Evolutionary conservation across 495 filamentous ascomycete genomes (phyloP), one percentile per base, ranked within the genome.

Genomic region (Xylaria acuta): DNA sequence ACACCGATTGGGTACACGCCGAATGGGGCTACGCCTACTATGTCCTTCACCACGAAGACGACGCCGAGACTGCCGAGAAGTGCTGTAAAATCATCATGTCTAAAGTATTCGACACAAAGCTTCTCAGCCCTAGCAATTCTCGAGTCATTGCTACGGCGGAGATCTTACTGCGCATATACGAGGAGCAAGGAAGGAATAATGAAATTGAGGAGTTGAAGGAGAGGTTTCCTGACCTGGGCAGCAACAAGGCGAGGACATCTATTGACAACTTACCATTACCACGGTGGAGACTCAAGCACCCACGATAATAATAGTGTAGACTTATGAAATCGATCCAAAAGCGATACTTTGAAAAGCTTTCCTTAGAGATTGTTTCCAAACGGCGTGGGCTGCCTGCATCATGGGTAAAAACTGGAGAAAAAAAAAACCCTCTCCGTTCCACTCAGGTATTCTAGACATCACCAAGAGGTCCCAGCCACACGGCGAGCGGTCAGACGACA

Each of bases 111-210:
- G 67, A 72, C 11, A 66, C 54, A 25, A 74, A 74, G 30, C 43
- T 56, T 34, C 64, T 77, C 7, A 60, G 70, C 22, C 54, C 72
- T n/a, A 73, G 75, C 41, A 60, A 77, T 64, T 69, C 68, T 32
- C 73, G 75, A 43, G 74, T 71, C 12, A 38, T 74, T 22, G 67
- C 72, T 22, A 75, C 73, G 38, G 75, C 76, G 30, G 72, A 79
- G 14, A 60, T 73, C 5, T 67, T 79, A 12, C 43, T 70, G 27
- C 58, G 64, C 18, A 77, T 79, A 45, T 79, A 77, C 66, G 58
- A 67, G 16, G 60, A 72, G 11, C 73, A 75, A 54, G 70, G 45
- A 36, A 70, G 70, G 32, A 47, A 40, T 34, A 34, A n/a, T 20
- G 73, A 75, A 32, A 36, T 75, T 45, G 18, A 40, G 25, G 70